Evolutionary conservation across 768 basidiomycete species (phyloP), one percentile per base, ranked within the genome.

Genomic region (Boletus reticuloceps): DNA sequence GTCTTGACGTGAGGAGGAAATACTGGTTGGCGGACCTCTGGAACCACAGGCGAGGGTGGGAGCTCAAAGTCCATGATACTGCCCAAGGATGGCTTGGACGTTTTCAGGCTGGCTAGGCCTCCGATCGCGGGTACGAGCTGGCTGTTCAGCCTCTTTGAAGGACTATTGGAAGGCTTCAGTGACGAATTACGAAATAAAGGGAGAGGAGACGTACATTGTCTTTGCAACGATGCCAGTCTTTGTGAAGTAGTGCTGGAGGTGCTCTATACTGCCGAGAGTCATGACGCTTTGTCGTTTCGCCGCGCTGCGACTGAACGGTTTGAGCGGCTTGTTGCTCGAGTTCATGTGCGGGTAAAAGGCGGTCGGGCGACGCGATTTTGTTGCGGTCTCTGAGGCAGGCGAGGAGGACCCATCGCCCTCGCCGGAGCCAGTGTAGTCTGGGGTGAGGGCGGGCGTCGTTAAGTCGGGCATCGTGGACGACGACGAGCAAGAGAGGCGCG

Each of bases 221-320:
- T 86, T 83, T 34, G 87, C 78, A 25, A 79, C 80, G 51, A 94
- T 80, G 2, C 91, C 91, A 0, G 89, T 84, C 79, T 94, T 94
- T 9, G 90, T 91, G 65, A 95, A 98, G 68, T 94, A 95, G 65
- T 94, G 88, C 72, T 98, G 95, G 40, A 98, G 81, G 69, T 97
- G 91, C 68, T 96, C 90, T 62, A 98, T 98, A 68, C 91, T 94
- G n/a, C 94, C 94, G 17, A 98, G 74, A 1, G 92, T 85, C 85
- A 95, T 89, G 19, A 98, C 94, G 63, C 90, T 93, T 70, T 93
- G 91, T 41, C 95, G 83, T 73, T 94, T 96, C 5, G 92, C 91
- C 1, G 95, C 95, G 56, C 89, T 92, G 58, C 89, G 78, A 62
- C 89, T 90, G 79, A 94, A 95, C 2, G 91, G 89, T 29, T 93